Percentiles rank a stretch among this genome's conserved stretches.
Conservation (phyloP, 1,284 basidiomycete genomes). For the Naganishia sp. region DNA sequence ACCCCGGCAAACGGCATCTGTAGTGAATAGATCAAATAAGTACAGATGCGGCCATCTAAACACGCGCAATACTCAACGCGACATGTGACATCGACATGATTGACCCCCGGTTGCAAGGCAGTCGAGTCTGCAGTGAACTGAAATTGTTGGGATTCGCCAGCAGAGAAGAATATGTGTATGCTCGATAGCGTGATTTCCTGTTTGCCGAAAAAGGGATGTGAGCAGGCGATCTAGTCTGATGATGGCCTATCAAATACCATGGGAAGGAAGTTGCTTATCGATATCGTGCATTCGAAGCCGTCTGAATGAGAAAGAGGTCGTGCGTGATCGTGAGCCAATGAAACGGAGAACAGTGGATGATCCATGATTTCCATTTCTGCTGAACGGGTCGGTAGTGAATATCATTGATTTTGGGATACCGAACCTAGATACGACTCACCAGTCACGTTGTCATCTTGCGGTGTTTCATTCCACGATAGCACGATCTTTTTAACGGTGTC, state of each 20-base stretch:
- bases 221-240: neutral
- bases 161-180: constrained; percentile 41
- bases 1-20: constrained; percentile 37
- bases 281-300: constrained; percentile 37
- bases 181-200: constrained; percentile 17
- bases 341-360: constrained; percentile 43
- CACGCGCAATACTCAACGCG: constrained; percentile 38
- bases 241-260: constrained; percentile 36
- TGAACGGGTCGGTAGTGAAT: neutral
- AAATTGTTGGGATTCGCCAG: constrained; percentile 39
- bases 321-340: constrained; percentile 36
- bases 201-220: neutral
- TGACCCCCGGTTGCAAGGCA: constrained; percentile 42
- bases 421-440: constrained; percentile 11
- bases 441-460: neutral
- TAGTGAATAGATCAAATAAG: neutral
- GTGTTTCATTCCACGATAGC: constrained; percentile 11
- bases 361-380: constrained; percentile 31
- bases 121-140: constrained; percentile 37
- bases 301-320: constrained; percentile 37
- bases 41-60: neutral
- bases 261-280: constrained; percentile 42
- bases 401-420: neutral
- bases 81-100: constrained; percentile 40
- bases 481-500: constrained; percentile 15